Evolutionary conservation across 2,329 filamentous ascomycete genomes (phyloP).

Genomic region (Penicillium polonicum): DNA sequence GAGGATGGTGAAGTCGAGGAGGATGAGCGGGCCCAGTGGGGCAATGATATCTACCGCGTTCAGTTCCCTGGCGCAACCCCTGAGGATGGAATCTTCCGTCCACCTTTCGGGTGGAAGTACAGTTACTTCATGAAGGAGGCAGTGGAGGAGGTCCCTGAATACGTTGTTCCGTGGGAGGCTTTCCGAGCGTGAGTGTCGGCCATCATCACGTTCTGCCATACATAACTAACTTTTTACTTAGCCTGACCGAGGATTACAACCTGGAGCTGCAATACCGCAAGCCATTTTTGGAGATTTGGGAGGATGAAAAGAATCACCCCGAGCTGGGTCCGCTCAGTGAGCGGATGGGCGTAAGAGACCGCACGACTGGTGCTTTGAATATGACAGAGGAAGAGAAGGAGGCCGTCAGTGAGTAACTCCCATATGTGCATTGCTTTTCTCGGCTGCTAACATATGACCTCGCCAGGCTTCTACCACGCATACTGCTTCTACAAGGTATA

Average conservation of each 20-base stretch:
- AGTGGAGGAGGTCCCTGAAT: conserved; percentile 93
- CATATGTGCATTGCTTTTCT: neutral
- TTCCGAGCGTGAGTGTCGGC: conserved; percentile 67
- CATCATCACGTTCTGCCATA: neutral
- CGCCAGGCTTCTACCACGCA: conserved; percentile 73
- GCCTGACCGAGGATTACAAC: conserved; percentile 90
- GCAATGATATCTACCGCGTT: conserved; percentile 89
- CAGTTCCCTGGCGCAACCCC: conserved; percentile 82
- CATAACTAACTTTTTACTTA: conserved; percentile 21
- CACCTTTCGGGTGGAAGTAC: conserved; percentile 97
- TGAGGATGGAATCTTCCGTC: conserved; percentile 84
- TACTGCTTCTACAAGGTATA: conserved; percentile 98
- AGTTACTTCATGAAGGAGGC: conserved; percentile 95
- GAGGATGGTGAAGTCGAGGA: conserved; percentile 57
- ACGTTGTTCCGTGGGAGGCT: conserved; percentile 96
- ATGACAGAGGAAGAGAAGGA: conserved; percentile 88
- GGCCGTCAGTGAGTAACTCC: conserved; percentile 61
- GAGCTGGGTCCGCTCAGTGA: conserved; percentile 82
- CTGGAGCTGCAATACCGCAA: conserved; percentile 93
- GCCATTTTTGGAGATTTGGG: conserved; percentile 86
- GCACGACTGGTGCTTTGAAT: conserved; percentile 63
- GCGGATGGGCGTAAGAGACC: conserved; percentile 87
- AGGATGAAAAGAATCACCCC: conserved; percentile 80
- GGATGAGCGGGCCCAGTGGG: conserved; percentile 72
- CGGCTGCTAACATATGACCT: conserved; percentile 15